Conservation (phyloP, 345 rosid genomes). For the Noccaea bulbosa region DNA sequence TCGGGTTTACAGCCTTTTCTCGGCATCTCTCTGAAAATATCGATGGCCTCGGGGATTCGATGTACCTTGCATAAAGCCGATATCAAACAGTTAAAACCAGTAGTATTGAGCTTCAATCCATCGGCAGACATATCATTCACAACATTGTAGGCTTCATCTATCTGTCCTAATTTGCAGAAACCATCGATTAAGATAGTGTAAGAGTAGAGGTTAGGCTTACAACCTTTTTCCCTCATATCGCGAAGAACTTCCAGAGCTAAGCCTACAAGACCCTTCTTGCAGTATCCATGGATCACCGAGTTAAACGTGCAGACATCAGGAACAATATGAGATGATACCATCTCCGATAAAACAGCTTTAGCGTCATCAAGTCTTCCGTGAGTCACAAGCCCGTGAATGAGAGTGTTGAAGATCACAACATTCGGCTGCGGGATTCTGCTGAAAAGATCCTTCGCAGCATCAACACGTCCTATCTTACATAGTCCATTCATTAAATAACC, state of each 20-base stretch:
- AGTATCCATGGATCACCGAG: constrained; percentile 65
- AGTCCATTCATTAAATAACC: constrained; percentile 71
- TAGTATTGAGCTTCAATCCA: constrained; percentile 69
- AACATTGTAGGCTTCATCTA: constrained; percentile 56
- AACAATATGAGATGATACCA: constrained; percentile 42
- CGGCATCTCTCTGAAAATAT: constrained; percentile 65
- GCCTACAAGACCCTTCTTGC: constrained; percentile 65
- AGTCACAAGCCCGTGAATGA: constrained; percentile 74
- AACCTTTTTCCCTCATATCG: constrained; percentile 60
- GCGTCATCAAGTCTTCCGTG: constrained; percentile 68
- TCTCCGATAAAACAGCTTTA: constrained; percentile 50
- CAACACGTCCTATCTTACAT: constrained; percentile 63
- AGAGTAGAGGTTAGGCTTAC: constrained; percentile 64
- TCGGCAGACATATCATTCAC: constrained; percentile 57
- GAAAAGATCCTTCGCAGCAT: constrained; percentile 73
- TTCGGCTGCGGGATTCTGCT: constrained; percentile 52
- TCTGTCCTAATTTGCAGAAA: constrained; percentile 65
- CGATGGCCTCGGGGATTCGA: constrained; percentile 58
- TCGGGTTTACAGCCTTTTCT: constrained; percentile 81
- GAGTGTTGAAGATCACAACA: constrained; percentile 62
- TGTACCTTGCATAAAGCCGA: constrained; percentile 62
- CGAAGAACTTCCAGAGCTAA: constrained; percentile 63
- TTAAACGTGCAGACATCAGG: constrained; percentile 73
- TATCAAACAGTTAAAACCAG: constrained; percentile 74
- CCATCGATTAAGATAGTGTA: constrained; percentile 69